phyloP scores from a whole-genome alignment of 306 rosid species.

The Cucurbita ficifolia region DNA sequence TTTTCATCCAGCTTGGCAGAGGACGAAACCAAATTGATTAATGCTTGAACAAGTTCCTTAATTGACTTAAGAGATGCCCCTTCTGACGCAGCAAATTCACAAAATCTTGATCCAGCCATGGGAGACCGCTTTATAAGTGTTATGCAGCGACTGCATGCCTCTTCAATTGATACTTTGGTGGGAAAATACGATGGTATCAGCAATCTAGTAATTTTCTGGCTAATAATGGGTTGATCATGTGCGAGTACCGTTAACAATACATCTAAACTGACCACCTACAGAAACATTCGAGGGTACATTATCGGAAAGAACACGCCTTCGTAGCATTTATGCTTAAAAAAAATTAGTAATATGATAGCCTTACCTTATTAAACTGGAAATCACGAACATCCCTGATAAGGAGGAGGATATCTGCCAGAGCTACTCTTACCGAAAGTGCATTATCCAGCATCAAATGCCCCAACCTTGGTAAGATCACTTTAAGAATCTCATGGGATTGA shows the following conservation, averaged over 20 bases:
- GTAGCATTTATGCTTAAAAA: background rate
- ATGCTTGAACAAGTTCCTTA: conserved; percentile 48
- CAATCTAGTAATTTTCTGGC: conserved; percentile 66
- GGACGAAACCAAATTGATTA: conserved; percentile 41
- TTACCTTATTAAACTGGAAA: conserved; percentile 81
- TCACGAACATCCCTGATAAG: conserved; percentile 43
- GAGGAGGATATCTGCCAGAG: conserved; percentile 58
- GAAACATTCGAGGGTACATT: conserved; percentile 11
- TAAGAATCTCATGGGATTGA: conserved; percentile 73
- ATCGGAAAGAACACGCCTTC: background rate
- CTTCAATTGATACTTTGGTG: conserved; percentile 44
- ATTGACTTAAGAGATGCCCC: conserved; percentile 59
- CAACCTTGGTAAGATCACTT: conserved; percentile 74
- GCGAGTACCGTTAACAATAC: conserved; percentile 45
- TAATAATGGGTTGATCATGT: conserved; percentile 54
- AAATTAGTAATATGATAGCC: background rate
- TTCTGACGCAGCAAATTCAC: conserved; percentile 45
- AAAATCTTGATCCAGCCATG: conserved; percentile 78
- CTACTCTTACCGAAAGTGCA: conserved; percentile 35
- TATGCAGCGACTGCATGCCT: conserved; percentile 80
- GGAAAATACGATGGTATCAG: conserved; percentile 85
- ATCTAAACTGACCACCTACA: conserved; percentile 61
- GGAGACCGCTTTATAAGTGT: conserved; percentile 77
- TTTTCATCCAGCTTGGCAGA: conserved; percentile 29
- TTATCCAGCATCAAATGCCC: conserved; percentile 60